Evolutionary conservation across 495 filamentous ascomycete species (phyloP), one percentile per base, ranked within the genome.

Genomic region (Niebla homalea): DNA sequence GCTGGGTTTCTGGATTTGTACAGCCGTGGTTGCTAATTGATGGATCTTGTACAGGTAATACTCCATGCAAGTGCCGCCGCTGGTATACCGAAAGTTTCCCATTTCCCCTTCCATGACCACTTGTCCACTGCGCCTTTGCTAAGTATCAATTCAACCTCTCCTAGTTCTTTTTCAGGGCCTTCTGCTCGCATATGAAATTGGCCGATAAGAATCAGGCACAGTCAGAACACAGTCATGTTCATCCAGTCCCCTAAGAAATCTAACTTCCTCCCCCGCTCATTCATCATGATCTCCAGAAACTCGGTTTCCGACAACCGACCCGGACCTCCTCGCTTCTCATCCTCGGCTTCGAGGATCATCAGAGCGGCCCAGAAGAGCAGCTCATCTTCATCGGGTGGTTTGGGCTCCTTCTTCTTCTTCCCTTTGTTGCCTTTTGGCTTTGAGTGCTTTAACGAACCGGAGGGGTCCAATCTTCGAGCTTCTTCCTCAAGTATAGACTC

Each of bases 211-310:
- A 3, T 7, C 26, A 11, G 12, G 26, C 26, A 8, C 26, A 43
- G 36, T 52, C 57, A 81, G 52, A 80, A 79, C 57, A 70, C 77
- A 48, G 75, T 78, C 72, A 89, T 84, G 62, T 92, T 86, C 59
- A 89, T 87, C 87, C 87, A 94, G 49, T 73, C 82, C 16, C 81
- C 84, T 29, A 92, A 69, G 65, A 90, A 92, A 46, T 81, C 82
- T 49, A 93, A 71, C 21, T 73, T 67, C 37, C 69, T 66, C 32
- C 81, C 80, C 42, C 78, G 75, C 44, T 75, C 72, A 15, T 71
- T 71, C 46, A 74, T 76, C 70, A 89, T 86, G 36, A 83, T 77
- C 22, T 66, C 62, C 51, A 83, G 77, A 61, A 90, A 92, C 64
- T 93, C 87, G 3, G 74, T 67, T 44, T 78, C 86, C 56, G 65